These are phyloP conservation scores for Calonectria naviculata DNA, from an alignment of 2,329 filamentous ascomycete genomes.

Conservation along the genomic window DNA sequence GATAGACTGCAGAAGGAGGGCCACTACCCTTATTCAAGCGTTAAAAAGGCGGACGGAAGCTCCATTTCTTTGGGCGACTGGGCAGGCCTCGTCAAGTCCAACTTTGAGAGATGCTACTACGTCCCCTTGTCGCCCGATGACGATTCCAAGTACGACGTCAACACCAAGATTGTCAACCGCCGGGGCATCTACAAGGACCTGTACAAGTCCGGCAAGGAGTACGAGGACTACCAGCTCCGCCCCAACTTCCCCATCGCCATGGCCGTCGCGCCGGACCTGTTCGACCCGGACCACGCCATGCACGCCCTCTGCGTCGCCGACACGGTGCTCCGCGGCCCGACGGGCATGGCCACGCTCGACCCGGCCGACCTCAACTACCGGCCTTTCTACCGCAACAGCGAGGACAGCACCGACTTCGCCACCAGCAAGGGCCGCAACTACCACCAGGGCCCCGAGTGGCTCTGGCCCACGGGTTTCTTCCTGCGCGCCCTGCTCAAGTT, in stretches of 20 bases:
- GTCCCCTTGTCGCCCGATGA: conserved; percentile 77
- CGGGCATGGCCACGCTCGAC: conserved; percentile 96
- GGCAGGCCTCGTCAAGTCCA: conserved; percentile 82
- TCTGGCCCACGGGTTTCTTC: conserved; percentile 98
- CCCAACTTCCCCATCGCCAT: conserved; percentile 96
- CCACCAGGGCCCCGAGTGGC: conserved; percentile 97
- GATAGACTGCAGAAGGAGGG: conserved; percentile 73
- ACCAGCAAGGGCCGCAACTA: conserved; percentile 97
- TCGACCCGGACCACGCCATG: conserved; percentile 82
- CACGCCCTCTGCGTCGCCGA: conserved; percentile 85
- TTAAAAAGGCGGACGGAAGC: conserved; percentile 71
- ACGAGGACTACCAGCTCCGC: conserved; percentile 96
- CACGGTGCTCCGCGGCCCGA: conserved; percentile 82
- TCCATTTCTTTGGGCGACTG: conserved; percentile 80
- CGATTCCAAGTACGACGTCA: conserved; percentile 83
- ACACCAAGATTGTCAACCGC: conserved; percentile 83
- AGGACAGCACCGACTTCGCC: conserved; percentile 90
- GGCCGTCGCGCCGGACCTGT: conserved; percentile 91
- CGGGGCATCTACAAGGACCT: conserved; percentile 98
- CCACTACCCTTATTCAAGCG: conserved; percentile 78
- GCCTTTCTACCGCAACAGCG: conserved; percentile 93
- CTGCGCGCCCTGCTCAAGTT: conserved; percentile 91
- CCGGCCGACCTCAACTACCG: conserved; percentile 93
- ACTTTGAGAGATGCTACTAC: conserved; percentile 94
- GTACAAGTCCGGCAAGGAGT: conserved; percentile 93